Percentiles rank a stretch among this genome's conserved stretches.
These are phyloP conservation scores for Cyathus striatus DNA, from an alignment of 768 basidiomycete species.

Conservation along the genomic window DNA sequence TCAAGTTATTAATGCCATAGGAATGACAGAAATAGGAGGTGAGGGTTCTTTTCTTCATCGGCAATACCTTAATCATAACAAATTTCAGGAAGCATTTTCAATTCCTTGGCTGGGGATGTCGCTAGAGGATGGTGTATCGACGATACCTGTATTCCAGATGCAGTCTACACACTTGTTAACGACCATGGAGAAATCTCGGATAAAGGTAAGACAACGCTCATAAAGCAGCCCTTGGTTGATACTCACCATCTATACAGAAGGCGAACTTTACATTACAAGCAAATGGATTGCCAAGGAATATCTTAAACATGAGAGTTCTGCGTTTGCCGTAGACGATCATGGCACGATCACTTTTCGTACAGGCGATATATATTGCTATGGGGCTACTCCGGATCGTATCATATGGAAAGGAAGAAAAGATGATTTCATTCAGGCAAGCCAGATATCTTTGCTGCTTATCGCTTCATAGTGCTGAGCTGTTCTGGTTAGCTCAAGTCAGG, in stretches of 20 bases:
- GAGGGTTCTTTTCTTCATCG: slow-evolving; percentile 15
- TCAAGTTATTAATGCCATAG: slow-evolving; percentile 22
- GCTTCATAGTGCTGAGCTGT: slow-evolving; percentile 1
- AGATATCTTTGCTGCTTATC: background rate
- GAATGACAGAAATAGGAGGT: slow-evolving; percentile 29
- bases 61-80: background rate
- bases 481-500: slow-evolving; percentile 22
- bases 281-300: slow-evolving; percentile 21
- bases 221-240: background rate
- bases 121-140: slow-evolving; percentile 14
- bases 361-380: slow-evolving; percentile 25
- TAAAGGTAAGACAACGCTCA: slow-evolving; percentile 10
- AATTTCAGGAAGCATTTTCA: slow-evolving; percentile 3
- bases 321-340: slow-evolving; percentile 19
- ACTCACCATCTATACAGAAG: slow-evolving; percentile 7
- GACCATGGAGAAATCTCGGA: slow-evolving; percentile 12
- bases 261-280: slow-evolving; percentile 25
- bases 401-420: slow-evolving; percentile 29
- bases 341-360: slow-evolving; percentile 23
- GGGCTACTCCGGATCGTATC: slow-evolving; percentile 12
- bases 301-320: slow-evolving; percentile 16
- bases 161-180: slow-evolving; percentile 7
- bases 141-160: slow-evolving; percentile 19
- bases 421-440: slow-evolving; percentile 24
- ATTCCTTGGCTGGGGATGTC: slow-evolving; percentile 17